Evolutionary conservation across 2,329 filamentous ascomycete genomes (phyloP).

Genomic region (Aspergillus arachidicola): DNA sequence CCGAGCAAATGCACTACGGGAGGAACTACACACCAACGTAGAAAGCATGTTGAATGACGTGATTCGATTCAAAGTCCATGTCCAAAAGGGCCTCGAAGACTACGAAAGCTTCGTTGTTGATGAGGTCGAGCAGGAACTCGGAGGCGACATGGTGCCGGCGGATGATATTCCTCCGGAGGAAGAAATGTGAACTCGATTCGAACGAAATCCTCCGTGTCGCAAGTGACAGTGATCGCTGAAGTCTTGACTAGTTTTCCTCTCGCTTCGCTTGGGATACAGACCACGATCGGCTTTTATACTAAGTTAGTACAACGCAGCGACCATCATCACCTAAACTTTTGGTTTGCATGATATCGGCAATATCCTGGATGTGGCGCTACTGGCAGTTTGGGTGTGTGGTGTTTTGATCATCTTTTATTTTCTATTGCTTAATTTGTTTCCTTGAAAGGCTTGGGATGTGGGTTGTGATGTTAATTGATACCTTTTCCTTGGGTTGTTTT

Average conservation of each 20-base stretch:
- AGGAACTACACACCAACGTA: slow-evolving; percentile 96
- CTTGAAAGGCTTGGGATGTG: neutral
- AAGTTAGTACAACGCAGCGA: neutral
- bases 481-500: slow-evolving; percentile 4
- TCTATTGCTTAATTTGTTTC: neutral
- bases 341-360: slow-evolving; percentile 1
- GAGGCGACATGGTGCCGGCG: slow-evolving; percentile 58
- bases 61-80: slow-evolving; percentile 97
- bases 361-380: slow-evolving; percentile 10
- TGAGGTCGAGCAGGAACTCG: slow-evolving; percentile 83
- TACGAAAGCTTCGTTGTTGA: slow-evolving; percentile 93
- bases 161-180: slow-evolving; percentile 17
- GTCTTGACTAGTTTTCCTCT: neutral
- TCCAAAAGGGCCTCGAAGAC: slow-evolving; percentile 89
- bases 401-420: neutral
- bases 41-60: slow-evolving; percentile 96
- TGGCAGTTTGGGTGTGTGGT: slow-evolving; percentile 4
- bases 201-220: slow-evolving; percentile 8
- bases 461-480: slow-evolving; percentile 5
- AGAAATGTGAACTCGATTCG: slow-evolving; percentile 12
- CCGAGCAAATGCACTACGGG: slow-evolving; percentile 78
- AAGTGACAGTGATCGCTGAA: slow-evolving; percentile 8
- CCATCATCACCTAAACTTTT: neutral
- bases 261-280: neutral
- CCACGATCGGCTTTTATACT: neutral